These are phyloP conservation scores for Cystobasidium sp. DNA, from an alignment of 1,284 basidiomycete species.

Conservation along the genomic window DNA sequence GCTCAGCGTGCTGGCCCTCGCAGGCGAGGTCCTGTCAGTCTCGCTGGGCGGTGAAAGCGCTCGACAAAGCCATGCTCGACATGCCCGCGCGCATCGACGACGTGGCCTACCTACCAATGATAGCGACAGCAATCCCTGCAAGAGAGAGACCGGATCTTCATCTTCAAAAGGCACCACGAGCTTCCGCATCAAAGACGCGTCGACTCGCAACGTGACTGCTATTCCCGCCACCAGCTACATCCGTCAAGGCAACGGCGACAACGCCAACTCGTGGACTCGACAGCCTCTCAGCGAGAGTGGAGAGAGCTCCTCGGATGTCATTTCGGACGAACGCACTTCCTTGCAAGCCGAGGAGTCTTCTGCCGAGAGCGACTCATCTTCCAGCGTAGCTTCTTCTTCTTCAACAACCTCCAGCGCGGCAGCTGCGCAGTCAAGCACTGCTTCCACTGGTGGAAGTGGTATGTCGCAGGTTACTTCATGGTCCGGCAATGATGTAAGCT, in stretches of 20 bases:
- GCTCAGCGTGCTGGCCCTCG: slow-evolving; percentile 32
- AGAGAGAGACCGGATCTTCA: slow-evolving; percentile 28
- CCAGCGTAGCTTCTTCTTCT: slow-evolving; percentile 14
- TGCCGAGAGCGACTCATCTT: slow-evolving; percentile 13
- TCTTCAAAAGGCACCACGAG: slow-evolving; percentile 10
- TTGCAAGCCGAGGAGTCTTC: slow-evolving; percentile 14
- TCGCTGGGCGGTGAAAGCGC: slow-evolving; percentile 16
- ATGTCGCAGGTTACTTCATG: slow-evolving; percentile 30
- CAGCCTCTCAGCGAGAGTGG: slow-evolving; percentile 2
- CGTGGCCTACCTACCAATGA: slow-evolving; percentile 13
- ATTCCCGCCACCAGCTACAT: slow-evolving; percentile 27
- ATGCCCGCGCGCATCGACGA: slow-evolving; percentile 27
- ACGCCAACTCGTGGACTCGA: slow-evolving; percentile 7
- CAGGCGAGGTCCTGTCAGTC: slow-evolving; percentile 28
- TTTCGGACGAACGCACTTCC: slow-evolving; percentile 7
- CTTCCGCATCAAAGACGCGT: slow-evolving; percentile 1
- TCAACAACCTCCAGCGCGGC: slow-evolving; percentile 29
- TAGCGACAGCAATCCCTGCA: slow-evolving; percentile 36
- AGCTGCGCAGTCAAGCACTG: not conserved
- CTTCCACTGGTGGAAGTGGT: slow-evolving; percentile 2
- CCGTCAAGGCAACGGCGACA: not conserved
- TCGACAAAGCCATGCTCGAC: slow-evolving; percentile 16
- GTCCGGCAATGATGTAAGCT: slow-evolving; percentile 37
- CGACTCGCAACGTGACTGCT: slow-evolving; percentile 23
- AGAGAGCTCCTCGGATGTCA: not conserved